These are phyloP conservation scores for Ceratocystis variospora DNA, from an alignment of 2,329 filamentous ascomycete species.

Conservation along the genomic window DNA sequence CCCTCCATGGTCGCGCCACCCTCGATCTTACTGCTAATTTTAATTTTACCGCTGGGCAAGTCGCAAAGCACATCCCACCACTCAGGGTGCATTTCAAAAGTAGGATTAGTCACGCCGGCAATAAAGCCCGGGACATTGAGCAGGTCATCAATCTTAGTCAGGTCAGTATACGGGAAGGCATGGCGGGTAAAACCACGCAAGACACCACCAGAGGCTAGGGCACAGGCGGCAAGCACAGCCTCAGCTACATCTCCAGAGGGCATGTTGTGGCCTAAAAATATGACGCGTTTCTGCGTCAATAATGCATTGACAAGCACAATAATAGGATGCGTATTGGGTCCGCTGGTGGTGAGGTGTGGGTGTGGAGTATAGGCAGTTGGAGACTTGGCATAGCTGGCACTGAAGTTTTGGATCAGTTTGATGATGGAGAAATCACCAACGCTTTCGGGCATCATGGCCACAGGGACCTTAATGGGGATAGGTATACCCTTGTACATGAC, in stretches of 20 bases:
- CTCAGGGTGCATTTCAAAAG: constrained; percentile 84
- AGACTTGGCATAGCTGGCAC: constrained; percentile 63
- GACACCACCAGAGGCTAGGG: constrained; percentile 82
- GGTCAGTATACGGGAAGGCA: constrained; percentile 93
- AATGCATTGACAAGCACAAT: constrained; percentile 90
- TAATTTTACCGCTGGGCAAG: constrained; percentile 79
- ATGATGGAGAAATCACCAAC: constrained; percentile 96
- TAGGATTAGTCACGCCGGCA: constrained; percentile 92
- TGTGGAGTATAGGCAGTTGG: constrained; percentile 77
- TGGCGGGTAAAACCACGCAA: constrained; percentile 87
- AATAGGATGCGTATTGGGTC: constrained; percentile 79
- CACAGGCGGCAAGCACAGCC: constrained; percentile 93
- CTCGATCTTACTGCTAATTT: constrained; percentile 84
- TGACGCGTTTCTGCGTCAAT: constrained; percentile 87
- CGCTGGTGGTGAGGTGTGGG: constrained; percentile 84
- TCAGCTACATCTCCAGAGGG: constrained; percentile 94
- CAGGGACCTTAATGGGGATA: constrained; percentile 91
- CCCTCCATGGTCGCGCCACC: constrained; percentile 70
- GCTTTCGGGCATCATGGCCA: constrained; percentile 83
- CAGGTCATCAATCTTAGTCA: constrained; percentile 94
- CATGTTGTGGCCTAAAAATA: constrained; percentile 89
- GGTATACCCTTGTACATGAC: constrained; percentile 95
- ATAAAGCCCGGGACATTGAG: constrained; percentile 95
- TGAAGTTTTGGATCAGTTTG: constrained; percentile 93
- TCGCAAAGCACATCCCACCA: constrained; percentile 99